Evolutionary conservation across 805 yeast genomes (phyloP).

Genomic region (Saturnispora diversa): DNA sequence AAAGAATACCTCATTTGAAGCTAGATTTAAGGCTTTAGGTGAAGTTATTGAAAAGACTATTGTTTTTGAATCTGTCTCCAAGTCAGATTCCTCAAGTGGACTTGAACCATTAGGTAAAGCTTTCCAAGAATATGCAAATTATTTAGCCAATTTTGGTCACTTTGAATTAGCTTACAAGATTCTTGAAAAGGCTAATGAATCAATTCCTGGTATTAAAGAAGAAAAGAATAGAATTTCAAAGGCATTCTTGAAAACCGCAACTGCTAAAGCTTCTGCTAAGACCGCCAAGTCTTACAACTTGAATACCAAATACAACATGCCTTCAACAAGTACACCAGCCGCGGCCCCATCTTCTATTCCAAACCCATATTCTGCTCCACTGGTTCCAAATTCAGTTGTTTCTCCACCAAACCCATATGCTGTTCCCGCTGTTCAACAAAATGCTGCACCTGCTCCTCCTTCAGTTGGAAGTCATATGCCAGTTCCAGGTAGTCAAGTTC

Average conservation of each 20-base stretch:
- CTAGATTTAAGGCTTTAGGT: constrained; percentile 73
- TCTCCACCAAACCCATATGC: constrained; percentile 16
- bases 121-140: constrained; percentile 72
- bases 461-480: constrained; percentile 1
- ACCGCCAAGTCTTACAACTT: constrained; percentile 4
- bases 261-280: constrained; percentile 9
- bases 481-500: constrained; percentile 18
- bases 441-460: constrained; percentile 10
- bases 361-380: constrained; percentile 7
- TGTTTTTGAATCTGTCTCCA: constrained; percentile 52
- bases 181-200: constrained; percentile 63
- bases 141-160: constrained; percentile 75
- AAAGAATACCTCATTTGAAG: constrained; percentile 57
- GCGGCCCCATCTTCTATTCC: constrained; percentile 9
- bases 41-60: constrained; percentile 79
- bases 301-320: neutral
- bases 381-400: constrained; percentile 6
- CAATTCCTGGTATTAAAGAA: constrained; percentile 55
- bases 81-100: constrained; percentile 34
- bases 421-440: constrained; percentile 7
- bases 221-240: constrained; percentile 75
- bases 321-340: no score
- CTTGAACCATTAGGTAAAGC: constrained; percentile 47
- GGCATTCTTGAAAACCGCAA: constrained; percentile 37
- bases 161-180: constrained; percentile 72